These are phyloP conservation scores for Lonicera japonica DNA, from an alignment of 129 eudicot species.

Conservation along the genomic window DNA sequence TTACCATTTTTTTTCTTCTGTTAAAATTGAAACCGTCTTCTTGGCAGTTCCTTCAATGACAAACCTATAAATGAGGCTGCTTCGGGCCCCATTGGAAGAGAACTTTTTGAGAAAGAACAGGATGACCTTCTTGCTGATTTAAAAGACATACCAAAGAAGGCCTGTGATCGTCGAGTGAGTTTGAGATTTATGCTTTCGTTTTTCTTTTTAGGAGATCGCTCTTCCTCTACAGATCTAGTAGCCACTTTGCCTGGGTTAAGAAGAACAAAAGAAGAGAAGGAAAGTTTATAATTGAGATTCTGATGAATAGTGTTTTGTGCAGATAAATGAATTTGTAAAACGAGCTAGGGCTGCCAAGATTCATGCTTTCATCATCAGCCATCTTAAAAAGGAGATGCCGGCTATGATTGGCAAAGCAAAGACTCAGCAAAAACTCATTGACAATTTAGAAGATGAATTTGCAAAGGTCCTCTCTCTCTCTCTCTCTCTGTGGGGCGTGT, in stretches of 20 bases:
- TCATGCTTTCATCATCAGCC: constrained; percentile 86
- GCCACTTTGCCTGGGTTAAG: neutral
- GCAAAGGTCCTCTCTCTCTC: constrained; percentile 50
- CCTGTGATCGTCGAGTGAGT: constrained; percentile 94
- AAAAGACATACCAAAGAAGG: constrained; percentile 92
- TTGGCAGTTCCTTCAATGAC: constrained; percentile 80
- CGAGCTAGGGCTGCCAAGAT: constrained; percentile 98
- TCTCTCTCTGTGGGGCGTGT: neutral
- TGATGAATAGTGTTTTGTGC: constrained; percentile 5
- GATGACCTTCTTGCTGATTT: constrained; percentile 80
- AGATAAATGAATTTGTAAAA: constrained; percentile 96
- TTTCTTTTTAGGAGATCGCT: too few relatives aligned
- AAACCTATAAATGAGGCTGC: constrained; percentile 57
- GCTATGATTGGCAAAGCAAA: constrained; percentile 89
- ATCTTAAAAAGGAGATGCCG: constrained; percentile 93
- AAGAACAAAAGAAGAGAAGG: neutral
- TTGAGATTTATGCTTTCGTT: too few relatives aligned
- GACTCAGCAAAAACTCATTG: constrained; percentile 73
- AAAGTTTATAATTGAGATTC: neutral
- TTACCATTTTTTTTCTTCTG: neutral
- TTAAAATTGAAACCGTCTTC: neutral
- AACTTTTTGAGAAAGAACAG: constrained; percentile 86
- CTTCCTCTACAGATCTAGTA: neutral
- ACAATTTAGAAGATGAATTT: constrained; percentile 62
- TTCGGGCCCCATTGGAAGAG: constrained; percentile 71